Base-by-base conservation (phyloP, 768 basidiomycete species). In the Mycena filopes region DNA sequence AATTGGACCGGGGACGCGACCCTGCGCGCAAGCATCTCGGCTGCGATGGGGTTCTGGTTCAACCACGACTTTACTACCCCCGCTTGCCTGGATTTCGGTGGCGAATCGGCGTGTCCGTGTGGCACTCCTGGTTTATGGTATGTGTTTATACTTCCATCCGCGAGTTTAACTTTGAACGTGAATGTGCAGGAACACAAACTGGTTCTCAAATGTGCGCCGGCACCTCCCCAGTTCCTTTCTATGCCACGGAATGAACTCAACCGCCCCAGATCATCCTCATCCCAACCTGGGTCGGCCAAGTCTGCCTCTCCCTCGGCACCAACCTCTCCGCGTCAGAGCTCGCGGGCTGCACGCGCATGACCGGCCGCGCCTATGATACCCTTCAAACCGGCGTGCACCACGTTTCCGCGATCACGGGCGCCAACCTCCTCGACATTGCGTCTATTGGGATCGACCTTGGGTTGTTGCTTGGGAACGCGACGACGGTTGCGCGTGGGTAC, bases 21-120 rank as follows among this genome's bases (percentile, higher is more conserved):
- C 0, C 64, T 83, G 0, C 72, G 79, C 25, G 63, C 71, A 9
- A 76, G 76, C 2, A 80, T 82, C 13, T 75, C 75, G 2, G 57
- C 64, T 2, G 85, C 82, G 0, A 82, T 87, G 79, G 78, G 82
- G 49, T 81, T 77, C 63, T 88, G 87, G 87, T 87, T 86, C 60
- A 55, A 63, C 13, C 81, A 82, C 61, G 86, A 88, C 68, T 87
- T 83, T 66, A 81, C 80, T 13, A 76, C 78, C 41, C 62, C 71
- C 5, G 79, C 79, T 13, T 88, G 87, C 70, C 71, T 87, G 16
- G 82, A 80, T 58, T 73, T 68, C 2, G 86, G 86, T 9, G 85
- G 85, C 2, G 74, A 74, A 13, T 54, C 69, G 1, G 69, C 73
- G 16, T 87, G 86, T 68, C 83, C 85, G 4, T 88, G 87, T 66